Evolutionary conservation across 192 early-diverging fungal species (phyloP), one percentile per base, ranked within the genome.

Genomic region (Physocladia obscura): DNA sequence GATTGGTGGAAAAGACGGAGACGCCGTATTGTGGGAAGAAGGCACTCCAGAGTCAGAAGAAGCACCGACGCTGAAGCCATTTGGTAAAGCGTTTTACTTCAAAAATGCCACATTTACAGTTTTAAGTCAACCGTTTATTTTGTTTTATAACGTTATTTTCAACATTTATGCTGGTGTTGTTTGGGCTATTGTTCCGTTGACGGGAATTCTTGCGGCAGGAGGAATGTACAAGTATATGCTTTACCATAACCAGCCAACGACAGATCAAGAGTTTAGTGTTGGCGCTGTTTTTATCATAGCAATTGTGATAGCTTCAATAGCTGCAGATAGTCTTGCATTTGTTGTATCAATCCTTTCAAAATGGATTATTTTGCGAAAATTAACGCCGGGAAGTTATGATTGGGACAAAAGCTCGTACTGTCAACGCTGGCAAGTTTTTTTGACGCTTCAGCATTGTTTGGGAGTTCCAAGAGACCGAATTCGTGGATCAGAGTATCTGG

Each of bases 381-480:
- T 72, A 31, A 62, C 61, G 49, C 72, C 69, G 49, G 80, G 80
- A 8, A 44, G 52, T 11, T 79, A 80, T 62, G 74, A 80, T 61
- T 82, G 80, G 80, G 80, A 82, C 63, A 64, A 61, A 47, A 62
- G 71, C 15, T 74, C 72, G 13, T 82, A 82, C 69, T 79, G 77
- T 35, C 80, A 82, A 44, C 64, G 75, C 19, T 82, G 80, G 80
- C 77, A 82, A 57, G n/a, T 80, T n/a, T 67, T 48, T n/a, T 63
- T 82, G 22, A 70, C 72, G 4, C 17, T 79, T 38, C 67, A 77
- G 32, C 38, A 54, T 22, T 49, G 77, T 39, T 38, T 70, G n/a
- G 21, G 60, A 17, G 75, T 69, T 51, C 47, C 77, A 19, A 51
- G 79, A 37, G 72, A 75, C 29, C 19, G 67, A 34, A 22, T 82